These are phyloP conservation scores for Solanum clarkiae DNA, from an alignment of 257 asterid genomes.

Conservation along the genomic window DNA sequence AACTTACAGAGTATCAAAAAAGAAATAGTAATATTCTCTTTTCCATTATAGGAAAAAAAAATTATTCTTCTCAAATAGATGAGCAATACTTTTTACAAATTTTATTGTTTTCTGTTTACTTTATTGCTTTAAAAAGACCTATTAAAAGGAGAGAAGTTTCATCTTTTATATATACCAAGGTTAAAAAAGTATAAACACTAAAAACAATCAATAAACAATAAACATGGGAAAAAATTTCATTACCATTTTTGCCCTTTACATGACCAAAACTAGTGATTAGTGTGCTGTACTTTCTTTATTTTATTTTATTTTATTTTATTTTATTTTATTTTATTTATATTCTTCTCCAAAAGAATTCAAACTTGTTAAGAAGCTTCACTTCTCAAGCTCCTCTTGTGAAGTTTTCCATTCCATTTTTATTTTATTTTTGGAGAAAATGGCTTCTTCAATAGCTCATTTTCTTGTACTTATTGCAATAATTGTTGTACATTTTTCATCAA, in stretches of 20 bases:
- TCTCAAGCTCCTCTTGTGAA: background rate
- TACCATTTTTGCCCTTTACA: constrained; percentile 1
- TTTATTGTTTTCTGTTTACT: background rate
- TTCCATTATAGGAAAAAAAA: no score
- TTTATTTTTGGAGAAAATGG: constrained; percentile 15
- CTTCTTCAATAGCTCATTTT: constrained; percentile 15
- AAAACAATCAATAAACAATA: background rate
- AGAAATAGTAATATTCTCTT: no score
- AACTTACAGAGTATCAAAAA: no score
- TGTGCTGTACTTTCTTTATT: background rate
- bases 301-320: background rate
- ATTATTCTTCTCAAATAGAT: background rate
- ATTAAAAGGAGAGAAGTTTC: background rate
- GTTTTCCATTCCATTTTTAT: background rate
- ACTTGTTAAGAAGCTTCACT: background rate
- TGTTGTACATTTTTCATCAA: constrained; percentile 3
- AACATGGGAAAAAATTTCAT: background rate
- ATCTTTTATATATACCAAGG: background rate
- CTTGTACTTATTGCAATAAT: constrained; percentile 17
- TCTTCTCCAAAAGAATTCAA: constrained; percentile 6
- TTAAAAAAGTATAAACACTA: background rate
- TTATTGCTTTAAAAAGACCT: background rate
- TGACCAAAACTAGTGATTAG: background rate
- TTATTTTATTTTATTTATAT: background rate
- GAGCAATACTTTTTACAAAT: background rate